Evolutionary conservation across 352 stramenopile species (phyloP).

Genomic region (Pythium monospermum): DNA sequence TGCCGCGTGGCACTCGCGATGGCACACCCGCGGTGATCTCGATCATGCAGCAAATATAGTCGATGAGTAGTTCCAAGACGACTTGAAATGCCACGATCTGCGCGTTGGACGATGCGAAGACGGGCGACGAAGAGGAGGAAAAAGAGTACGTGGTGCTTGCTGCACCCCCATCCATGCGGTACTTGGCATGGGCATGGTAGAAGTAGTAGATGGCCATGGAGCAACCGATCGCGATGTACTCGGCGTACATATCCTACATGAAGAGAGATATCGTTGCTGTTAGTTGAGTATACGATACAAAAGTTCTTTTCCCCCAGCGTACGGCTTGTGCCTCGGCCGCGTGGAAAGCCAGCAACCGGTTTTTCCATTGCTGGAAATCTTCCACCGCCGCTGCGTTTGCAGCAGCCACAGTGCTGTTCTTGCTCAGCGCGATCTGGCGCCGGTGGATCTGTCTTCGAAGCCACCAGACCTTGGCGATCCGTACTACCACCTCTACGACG

Average conservation of each 20-base stretch:
- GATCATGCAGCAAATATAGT: constrained; percentile 8
- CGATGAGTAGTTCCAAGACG: constrained; percentile 3
- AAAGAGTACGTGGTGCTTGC: not conserved
- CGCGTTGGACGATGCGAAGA: not conserved
- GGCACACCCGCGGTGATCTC: constrained; percentile 6
- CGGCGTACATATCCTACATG: constrained; percentile 37
- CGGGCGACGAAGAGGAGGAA: not conserved
- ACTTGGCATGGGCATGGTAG: constrained; percentile 31
- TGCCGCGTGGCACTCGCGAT: constrained; percentile 1
- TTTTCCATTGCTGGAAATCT: constrained; percentile 27
- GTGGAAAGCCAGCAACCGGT: constrained; percentile 25
- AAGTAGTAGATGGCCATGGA: constrained; percentile 38
- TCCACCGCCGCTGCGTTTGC: too few species aligned
- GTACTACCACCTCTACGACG: not conserved
- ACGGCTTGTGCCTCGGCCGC: constrained; percentile 31
- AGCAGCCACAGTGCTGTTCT: too few species aligned
- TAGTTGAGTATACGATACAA: too few species aligned
- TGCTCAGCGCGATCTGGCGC: not conserved
- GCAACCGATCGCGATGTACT: constrained; percentile 47
- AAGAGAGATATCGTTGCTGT: too few species aligned
- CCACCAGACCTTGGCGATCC: not conserved
- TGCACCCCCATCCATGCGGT: constrained; percentile 1
- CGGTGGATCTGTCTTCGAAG: not conserved
- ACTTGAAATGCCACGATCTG: constrained; percentile 7
- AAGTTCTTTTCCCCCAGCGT: too few species aligned